Conservation (phyloP, 1,284 basidiomycete genomes). For the Pascua guehoae region DNA sequence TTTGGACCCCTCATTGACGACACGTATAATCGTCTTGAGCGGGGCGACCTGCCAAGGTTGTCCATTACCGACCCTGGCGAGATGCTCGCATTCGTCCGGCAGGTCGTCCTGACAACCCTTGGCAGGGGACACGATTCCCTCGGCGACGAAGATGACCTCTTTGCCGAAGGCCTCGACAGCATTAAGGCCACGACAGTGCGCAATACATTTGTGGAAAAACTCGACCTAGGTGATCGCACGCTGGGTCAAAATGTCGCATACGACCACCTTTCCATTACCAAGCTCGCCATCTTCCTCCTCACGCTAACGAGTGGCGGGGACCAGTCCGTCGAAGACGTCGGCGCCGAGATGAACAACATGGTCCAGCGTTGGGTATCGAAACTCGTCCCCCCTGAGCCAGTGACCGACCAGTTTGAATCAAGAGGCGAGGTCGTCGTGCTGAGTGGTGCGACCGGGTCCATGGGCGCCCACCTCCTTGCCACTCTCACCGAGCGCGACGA, state of each 20-base stretch:
- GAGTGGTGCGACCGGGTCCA: constrained; percentile 61
- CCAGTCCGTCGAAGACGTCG: not conserved
- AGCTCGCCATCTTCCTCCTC: constrained; percentile 29
- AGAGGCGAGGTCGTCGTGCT: constrained; percentile 41
- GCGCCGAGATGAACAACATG: constrained; percentile 1
- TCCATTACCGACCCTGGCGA: constrained; percentile 25
- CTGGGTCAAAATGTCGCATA: constrained; percentile 52
- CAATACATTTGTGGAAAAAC: constrained; percentile 54
- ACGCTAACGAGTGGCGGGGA: constrained; percentile 15
- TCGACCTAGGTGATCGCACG: constrained; percentile 43
- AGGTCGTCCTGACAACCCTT: not conserved
- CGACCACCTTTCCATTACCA: constrained; percentile 42
- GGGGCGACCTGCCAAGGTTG: constrained; percentile 45
- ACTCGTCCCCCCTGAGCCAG: constrained; percentile 16
- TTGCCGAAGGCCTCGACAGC: constrained; percentile 56
- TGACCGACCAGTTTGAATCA: not conserved
- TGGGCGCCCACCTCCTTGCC: constrained; percentile 59
- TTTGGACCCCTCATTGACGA: constrained; percentile 55
- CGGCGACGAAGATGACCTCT: constrained; percentile 31
- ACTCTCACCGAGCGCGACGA: constrained; percentile 49
- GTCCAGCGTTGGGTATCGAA: constrained; percentile 10
- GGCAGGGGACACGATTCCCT: constrained; percentile 35
- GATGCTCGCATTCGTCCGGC: constrained; percentile 18
- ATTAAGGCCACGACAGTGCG: constrained; percentile 58
- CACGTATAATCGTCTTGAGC: constrained; percentile 54